Evolutionary conservation across 306 rosid genomes (phyloP).

Genomic region (Astragalus membranaceus): DNA sequence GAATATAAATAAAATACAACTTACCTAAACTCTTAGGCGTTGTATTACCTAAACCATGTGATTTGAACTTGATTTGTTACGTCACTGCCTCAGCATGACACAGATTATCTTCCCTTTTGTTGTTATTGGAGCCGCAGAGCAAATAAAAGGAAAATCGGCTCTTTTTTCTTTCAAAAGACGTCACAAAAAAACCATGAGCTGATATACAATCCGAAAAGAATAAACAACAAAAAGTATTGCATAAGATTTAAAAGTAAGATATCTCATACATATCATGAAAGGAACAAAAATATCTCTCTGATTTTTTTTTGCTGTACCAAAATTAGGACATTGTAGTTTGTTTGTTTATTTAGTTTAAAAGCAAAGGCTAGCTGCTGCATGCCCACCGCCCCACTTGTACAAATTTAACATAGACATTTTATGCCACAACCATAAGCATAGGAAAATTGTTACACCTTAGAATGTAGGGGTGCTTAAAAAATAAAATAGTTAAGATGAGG

Average conservation of each 20-base stretch:
- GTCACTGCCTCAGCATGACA: conserved; percentile 23
- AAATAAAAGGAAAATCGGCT: not conserved
- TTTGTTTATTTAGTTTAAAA: conserved; percentile 22
- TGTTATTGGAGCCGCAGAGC: not conserved
- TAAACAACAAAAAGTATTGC: not conserved
- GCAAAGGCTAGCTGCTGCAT: conserved; percentile 9
- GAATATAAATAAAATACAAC: not conserved
- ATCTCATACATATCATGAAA: not conserved
- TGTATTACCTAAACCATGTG: conserved; percentile 24
- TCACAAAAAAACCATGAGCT: conserved; percentile 27
- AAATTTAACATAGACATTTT: not conserved
- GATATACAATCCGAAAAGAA: conserved; percentile 4
- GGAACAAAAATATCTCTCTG: not conserved
- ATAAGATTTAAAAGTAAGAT: not conserved
- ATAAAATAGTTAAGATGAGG: conserved; percentile 17
- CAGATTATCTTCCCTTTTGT: conserved; percentile 15
- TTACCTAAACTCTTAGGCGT: not conserved
- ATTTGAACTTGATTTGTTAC: conserved; percentile 10
- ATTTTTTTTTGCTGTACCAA: conserved; percentile 15
- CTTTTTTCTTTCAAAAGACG: not conserved
- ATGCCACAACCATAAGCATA: not conserved
- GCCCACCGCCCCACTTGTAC: conserved; percentile 23
- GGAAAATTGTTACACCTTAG: not conserved
- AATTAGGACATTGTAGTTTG: not conserved
- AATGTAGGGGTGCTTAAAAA: not conserved